Base-by-base conservation (phyloP, 768 basidiomycete genomes). In the Rhodotorula kratochvilovae region DNA sequence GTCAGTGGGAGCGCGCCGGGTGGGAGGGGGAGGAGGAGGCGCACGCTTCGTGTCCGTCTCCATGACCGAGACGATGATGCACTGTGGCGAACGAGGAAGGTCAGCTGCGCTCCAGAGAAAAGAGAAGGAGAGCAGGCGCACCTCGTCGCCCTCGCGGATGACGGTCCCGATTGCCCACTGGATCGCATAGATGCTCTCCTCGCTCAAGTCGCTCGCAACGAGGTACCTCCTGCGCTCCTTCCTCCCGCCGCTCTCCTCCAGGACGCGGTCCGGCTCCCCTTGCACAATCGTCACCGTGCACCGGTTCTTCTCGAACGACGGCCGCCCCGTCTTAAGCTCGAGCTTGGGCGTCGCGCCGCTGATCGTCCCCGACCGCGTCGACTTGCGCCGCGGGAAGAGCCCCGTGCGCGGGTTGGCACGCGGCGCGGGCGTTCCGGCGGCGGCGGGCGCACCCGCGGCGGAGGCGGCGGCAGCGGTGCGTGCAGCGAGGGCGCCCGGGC, bases 181-280 rank as follows among this genome's bases (percentile, higher is more conserved):
- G 12, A 98, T 87, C 1, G 96, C 96, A 80, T 94, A 99, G 45
- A 89, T 84, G 80, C 88, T 89, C 82, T 99, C 95, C 75, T 96
- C 91, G 70, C 90, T 92, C 76, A 98, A 79, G 84, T 99, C 96
- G 78, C 92, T 96, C 11, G 93, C 90, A 31, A 98, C 89, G 19
- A 96, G 84, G 80, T 97, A 99, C 70, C 81, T 82, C 70, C 86
- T 85, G 72, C 86, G 83, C 73, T 85, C 85, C 74, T 86, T 84
- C 73, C 85, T 84, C 78, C 86, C 85, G 13, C 86, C 42, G 8
- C 39, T 63, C 46, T 71, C 66, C 23, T 29, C 61, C 19, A 61
- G 35, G 10, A 43, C 62, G 21, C 53, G 43, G 27, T 75, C 73
- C 21, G 75, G 76, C 36, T 78, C 76, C 16, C 78, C 96, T 76